phyloP scores from a whole-genome alignment of 768 basidiomycete genomes.

The Hysterangium stoloniferum region DNA sequence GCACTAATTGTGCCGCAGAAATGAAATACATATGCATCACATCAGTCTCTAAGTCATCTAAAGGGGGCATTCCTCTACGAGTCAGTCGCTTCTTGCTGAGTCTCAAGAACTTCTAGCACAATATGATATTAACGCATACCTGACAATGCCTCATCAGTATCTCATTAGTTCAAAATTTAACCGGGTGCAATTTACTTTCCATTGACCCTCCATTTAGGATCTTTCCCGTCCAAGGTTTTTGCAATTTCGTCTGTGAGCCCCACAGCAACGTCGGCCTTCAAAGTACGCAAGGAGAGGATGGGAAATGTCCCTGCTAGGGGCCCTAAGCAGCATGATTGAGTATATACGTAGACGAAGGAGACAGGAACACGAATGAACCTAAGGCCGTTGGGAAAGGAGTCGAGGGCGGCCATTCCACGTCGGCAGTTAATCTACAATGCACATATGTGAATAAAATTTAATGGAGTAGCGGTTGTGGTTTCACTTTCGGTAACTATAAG shows the following conservation, averaged over 20 bases:
- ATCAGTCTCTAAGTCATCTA: too few species aligned
- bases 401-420: slow-evolving; percentile 79
- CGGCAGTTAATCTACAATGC: slow-evolving; percentile 69
- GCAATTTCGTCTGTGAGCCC: slow-evolving; percentile 66
- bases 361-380: slow-evolving; percentile 41
- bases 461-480: slow-evolving; percentile 19
- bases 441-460: neutral
- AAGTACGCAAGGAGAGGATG: slow-evolving; percentile 79
- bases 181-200: slow-evolving; percentile 79
- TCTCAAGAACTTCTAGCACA: too few species aligned
- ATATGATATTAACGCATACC: too few species aligned
- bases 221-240: slow-evolving; percentile 53
- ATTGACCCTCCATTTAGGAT: slow-evolving; percentile 67
- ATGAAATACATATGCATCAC: too few species aligned
- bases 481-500: slow-evolving; percentile 72
- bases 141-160: too few species aligned
- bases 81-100: too few species aligned
- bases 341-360: neutral
- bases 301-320: slow-evolving; percentile 75
- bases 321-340: slow-evolving; percentile 34
- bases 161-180: too few species aligned
- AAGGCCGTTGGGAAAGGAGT: slow-evolving; percentile 69
- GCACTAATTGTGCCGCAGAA: too few species aligned
- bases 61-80: too few species aligned
- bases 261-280: slow-evolving; percentile 92